Conservation (phyloP, 441 rosid genomes). For the Isatis lusitanica region DNA sequence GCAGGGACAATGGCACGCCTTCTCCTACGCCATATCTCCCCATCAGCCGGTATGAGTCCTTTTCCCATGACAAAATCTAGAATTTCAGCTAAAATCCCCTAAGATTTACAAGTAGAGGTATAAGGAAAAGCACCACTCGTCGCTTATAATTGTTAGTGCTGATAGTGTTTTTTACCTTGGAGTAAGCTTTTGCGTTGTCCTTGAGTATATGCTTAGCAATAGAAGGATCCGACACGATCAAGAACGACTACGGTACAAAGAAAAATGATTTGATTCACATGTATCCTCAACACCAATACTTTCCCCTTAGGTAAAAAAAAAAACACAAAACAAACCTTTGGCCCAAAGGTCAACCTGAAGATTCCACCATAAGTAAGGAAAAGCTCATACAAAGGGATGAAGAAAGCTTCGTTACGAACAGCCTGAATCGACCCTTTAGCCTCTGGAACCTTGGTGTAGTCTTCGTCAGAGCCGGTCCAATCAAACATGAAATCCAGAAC, state of each 20-base stretch:
- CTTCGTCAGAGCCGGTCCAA: conserved; percentile 49
- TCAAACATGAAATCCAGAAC: conserved; percentile 62
- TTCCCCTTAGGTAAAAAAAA: background rate
- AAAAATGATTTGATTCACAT: background rate
- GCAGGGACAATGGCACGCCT: conserved; percentile 97
- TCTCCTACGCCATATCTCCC: conserved; percentile 92
- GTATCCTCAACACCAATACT: background rate
- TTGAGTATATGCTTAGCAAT: conserved; percentile 86
- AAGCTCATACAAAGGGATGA: conserved; percentile 87
- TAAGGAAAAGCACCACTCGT: background rate
- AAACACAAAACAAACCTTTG: conserved; percentile 60
- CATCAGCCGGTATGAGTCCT: conserved; percentile 98
- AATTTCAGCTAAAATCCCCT: conserved; percentile 97
- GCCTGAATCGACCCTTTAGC: conserved; percentile 75
- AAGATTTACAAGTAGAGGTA: conserved; percentile 28
- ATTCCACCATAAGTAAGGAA: conserved; percentile 94
- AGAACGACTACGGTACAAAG: conserved; percentile 60
- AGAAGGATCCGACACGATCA: conserved; percentile 94
- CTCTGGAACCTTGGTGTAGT: conserved; percentile 71
- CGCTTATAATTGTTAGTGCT: background rate
- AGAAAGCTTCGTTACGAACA: conserved; percentile 81
- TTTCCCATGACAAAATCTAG: conserved; percentile 98
- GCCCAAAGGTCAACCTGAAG: conserved; percentile 90
- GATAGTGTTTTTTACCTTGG: conserved; percentile 54
- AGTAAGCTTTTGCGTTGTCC: conserved; percentile 86